Conservation (phyloP, 129 eudicot species). For the Sambucus nigra region DNA sequence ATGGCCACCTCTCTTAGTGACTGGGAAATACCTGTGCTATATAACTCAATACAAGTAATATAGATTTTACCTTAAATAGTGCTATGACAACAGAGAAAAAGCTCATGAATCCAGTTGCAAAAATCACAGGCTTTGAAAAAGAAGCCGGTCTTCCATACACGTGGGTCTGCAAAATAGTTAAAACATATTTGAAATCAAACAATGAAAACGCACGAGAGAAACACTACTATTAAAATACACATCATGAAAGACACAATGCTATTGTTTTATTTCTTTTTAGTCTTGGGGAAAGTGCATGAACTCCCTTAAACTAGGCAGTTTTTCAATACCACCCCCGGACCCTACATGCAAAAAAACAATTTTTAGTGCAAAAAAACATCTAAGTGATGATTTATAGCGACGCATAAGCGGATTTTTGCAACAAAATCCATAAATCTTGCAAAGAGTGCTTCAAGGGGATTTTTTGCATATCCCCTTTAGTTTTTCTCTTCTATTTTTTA, state of each 20-base stretch:
- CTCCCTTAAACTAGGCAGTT: too few species aligned
- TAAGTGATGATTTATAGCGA: too few species aligned
- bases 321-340: too few species aligned
- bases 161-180: conserved; percentile 46
- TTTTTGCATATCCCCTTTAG: background rate
- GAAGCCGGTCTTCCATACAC: conserved; percentile 68
- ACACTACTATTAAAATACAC: background rate
- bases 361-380: too few species aligned
- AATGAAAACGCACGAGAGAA: conserved; percentile 1
- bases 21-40: too few species aligned
- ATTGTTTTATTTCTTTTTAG: background rate
- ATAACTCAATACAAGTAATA: too few species aligned
- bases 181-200: conserved; percentile 9
- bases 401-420: too few species aligned
- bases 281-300: too few species aligned
- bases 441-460: too few species aligned
- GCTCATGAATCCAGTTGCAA: conserved; percentile 98
- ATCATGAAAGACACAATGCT: background rate
- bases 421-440: too few species aligned
- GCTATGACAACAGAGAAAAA: conserved; percentile 99
- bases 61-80: conserved; percentile 87
- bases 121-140: conserved; percentile 80
- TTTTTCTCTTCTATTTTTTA: background rate
- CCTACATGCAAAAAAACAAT: too few species aligned
- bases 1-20: too few species aligned